Conservation (phyloP, 179 eudicot genomes). For the Camellia oleifera region DNA sequence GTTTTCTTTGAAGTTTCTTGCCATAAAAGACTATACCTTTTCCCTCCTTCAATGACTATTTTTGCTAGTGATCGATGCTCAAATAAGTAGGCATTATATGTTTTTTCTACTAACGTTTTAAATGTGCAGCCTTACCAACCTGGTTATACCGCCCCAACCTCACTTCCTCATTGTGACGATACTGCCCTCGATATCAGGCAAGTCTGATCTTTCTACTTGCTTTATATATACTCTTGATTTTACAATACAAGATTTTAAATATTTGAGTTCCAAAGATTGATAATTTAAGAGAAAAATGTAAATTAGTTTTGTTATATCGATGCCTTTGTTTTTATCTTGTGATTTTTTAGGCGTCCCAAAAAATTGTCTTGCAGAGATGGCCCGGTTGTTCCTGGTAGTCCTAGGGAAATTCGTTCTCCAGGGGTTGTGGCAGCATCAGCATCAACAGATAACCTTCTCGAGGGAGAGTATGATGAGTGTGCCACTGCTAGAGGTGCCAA, state of each 20-base stretch:
- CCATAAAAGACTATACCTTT: too few species aligned
- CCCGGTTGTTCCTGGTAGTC: background rate
- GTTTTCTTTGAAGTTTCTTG: too few species aligned
- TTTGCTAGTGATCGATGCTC: too few species aligned
- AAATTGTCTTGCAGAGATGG: slow-evolving; percentile 6
- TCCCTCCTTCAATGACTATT: too few species aligned
- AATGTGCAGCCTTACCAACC: slow-evolving; percentile 4
- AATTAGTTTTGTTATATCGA: too few species aligned
- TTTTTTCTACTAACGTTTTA: too few species aligned
- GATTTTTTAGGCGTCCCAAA: background rate
- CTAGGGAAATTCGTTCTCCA: background rate
- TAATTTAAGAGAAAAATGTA: too few species aligned
- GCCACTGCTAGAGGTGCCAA: background rate
- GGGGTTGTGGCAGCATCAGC: background rate
- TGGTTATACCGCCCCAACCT: slow-evolving; percentile 13
- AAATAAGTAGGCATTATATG: too few species aligned
- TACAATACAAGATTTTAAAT: too few species aligned
- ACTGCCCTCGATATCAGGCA: background rate
- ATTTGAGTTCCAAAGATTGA: too few species aligned
- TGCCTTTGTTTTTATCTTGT: too few species aligned
- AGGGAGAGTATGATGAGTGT: slow-evolving; percentile 8
- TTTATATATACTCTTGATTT: background rate
- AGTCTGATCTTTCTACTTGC: background rate
- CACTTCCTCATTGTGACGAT: background rate
- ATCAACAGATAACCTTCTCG: background rate